These are phyloP conservation scores for Tulasnella sp. DNA, from an alignment of 768 basidiomycete genomes.

Conservation along the genomic window DNA sequence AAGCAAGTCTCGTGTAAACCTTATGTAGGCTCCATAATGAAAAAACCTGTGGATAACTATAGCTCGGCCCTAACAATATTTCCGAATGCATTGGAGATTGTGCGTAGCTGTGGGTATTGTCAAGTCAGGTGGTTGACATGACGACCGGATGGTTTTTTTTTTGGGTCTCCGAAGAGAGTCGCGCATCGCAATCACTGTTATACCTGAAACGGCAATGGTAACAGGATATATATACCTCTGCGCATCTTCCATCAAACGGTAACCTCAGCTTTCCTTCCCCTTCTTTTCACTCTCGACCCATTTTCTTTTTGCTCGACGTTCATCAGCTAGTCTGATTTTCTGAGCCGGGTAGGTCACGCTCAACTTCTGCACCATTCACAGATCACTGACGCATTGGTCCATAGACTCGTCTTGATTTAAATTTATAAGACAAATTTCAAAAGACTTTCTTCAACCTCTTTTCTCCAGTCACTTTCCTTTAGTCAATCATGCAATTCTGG, in stretches of 20 bases:
- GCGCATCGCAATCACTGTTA: too few relatives aligned
- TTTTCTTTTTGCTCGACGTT: background rate
- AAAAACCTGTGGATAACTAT: too few relatives aligned
- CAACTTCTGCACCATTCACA: too few relatives aligned
- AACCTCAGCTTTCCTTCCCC: background rate
- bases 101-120: too few relatives aligned
- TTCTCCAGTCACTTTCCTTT: background rate
- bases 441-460: background rate
- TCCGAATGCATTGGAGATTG: too few relatives aligned
- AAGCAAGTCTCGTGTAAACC: too few relatives aligned
- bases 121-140: background rate
- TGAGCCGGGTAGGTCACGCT: background rate
- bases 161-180: too few relatives aligned
- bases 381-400: too few relatives aligned
- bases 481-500: constrained; percentile 3
- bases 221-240: background rate
- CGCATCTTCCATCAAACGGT: background rate
- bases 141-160: too few relatives aligned
- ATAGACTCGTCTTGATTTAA: background rate
- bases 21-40: too few relatives aligned
- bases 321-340: background rate
- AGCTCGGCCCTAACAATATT: too few relatives aligned
- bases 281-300: background rate
- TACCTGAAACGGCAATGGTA: too few relatives aligned
- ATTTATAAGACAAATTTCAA: background rate